A percentile compares a stretch with the other conserved stretches of the same genome.
Evolutionary conservation across 345 rosid genomes (phyloP).

Genomic region (Salix viminalis): DNA sequence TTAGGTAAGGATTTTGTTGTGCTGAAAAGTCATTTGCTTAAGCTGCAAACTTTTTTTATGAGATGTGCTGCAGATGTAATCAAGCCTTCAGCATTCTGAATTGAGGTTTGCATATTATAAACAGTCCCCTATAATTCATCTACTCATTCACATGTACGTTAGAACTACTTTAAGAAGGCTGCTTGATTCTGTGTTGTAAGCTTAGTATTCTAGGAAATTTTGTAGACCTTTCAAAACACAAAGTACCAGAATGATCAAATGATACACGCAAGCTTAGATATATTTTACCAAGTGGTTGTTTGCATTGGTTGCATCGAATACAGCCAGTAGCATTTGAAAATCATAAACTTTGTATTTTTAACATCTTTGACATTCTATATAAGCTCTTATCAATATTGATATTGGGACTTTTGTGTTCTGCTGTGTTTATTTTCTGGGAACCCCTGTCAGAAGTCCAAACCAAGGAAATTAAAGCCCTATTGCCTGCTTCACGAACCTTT

Average conservation of each 20-base stretch:
- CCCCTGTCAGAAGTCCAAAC: neutral
- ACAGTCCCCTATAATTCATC: neutral
- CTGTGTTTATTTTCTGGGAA: neutral
- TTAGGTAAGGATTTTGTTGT: slow-evolving; percentile 49
- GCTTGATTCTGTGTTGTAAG: neutral
- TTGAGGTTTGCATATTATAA: neutral
- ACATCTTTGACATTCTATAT: too few relatives aligned
- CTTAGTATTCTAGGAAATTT: neutral
- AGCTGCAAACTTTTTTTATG: neutral
- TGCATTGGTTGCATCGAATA: too few relatives aligned
- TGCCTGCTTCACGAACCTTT: neutral
- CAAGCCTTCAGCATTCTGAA: neutral
- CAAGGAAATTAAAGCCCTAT: neutral
- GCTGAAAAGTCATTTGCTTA: neutral
- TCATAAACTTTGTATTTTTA: too few relatives aligned
- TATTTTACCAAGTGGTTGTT: neutral
- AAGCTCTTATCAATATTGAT: too few relatives aligned
- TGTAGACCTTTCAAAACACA: too few relatives aligned
- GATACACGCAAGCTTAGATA: neutral
- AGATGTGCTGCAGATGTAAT: neutral
- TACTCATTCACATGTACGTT: neutral
- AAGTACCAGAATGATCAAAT: too few relatives aligned
- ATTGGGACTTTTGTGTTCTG: too few relatives aligned
- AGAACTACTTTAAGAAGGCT: neutral
- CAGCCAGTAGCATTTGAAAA: too few relatives aligned